Percentiles rank a stretch among this genome's conserved stretches.
Evolutionary conservation across 2,329 filamentous ascomycete species (phyloP).

Genomic region (Penicillium sp.): DNA sequence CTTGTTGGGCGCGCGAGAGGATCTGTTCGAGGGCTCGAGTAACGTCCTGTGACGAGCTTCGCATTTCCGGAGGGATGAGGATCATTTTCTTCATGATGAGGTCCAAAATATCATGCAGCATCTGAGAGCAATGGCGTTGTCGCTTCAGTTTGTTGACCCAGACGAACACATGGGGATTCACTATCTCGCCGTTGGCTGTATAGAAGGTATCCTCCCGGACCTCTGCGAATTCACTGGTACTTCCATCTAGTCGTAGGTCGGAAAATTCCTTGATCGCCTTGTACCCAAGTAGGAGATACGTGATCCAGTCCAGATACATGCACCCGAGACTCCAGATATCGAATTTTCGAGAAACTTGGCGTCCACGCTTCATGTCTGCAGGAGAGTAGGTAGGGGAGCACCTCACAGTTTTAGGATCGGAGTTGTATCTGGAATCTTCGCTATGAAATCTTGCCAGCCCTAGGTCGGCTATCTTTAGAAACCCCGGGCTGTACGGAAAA

Average conservation of each 20-base stretch:
- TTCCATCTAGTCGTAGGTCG: slow-evolving; percentile 6
- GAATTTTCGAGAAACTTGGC: slow-evolving; percentile 20
- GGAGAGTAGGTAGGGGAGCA: slow-evolving; percentile 42
- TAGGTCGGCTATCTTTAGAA: slow-evolving; percentile 42
- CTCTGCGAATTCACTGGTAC: background rate
- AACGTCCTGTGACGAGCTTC: background rate
- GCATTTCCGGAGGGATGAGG: background rate
- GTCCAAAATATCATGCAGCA: slow-evolving; percentile 14
- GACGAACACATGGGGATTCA: slow-evolving; percentile 10
- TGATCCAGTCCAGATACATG: slow-evolving; percentile 43
- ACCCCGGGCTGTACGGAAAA: slow-evolving; percentile 15
- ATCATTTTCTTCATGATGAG: slow-evolving; percentile 20
- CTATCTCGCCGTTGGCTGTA: background rate
- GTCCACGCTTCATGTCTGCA: slow-evolving; percentile 40
- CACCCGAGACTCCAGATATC: slow-evolving; percentile 44
- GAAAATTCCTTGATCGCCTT: slow-evolving; percentile 17
- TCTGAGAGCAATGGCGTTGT: background rate
- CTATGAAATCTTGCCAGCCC: slow-evolving; percentile 41
- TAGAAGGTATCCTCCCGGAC: slow-evolving; percentile 17
- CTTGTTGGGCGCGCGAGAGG: background rate
- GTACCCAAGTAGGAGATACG: slow-evolving; percentile 38
- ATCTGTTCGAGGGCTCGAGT: background rate
- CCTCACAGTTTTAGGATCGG: slow-evolving; percentile 25
- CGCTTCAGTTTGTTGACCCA: slow-evolving; percentile 13
- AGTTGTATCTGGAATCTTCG: slow-evolving; percentile 34